Evolutionary conservation across 257 asterid genomes (phyloP).

Genomic region (Capsicum pubescens): DNA sequence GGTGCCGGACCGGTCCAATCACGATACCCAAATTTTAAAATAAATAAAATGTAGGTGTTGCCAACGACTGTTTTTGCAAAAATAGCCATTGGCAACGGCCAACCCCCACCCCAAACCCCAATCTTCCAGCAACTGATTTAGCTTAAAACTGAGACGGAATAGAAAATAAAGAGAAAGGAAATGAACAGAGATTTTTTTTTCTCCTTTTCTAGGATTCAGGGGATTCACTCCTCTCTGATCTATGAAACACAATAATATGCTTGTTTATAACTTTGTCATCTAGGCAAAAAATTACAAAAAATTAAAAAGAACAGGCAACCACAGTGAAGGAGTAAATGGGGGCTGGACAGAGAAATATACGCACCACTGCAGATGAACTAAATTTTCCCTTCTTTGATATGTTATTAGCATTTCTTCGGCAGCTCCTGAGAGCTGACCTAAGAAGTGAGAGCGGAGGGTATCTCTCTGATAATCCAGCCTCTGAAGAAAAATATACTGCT

Average conservation of each 20-base stretch:
- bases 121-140: not conserved
- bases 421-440: constrained; percentile 34
- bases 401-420: constrained; percentile 35
- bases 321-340: not conserved
- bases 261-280: not conserved
- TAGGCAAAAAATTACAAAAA: not conserved
- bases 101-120: too few relatives aligned
- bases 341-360: constrained; percentile 11
- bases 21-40: not conserved
- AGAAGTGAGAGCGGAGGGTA: constrained; percentile 37
- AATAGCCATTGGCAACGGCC: too few relatives aligned
- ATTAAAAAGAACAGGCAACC: not conserved
- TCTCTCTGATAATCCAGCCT: constrained; percentile 37
- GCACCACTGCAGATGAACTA: constrained; percentile 39
- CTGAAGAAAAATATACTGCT: constrained; percentile 39
- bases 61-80: not conserved
- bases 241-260: not conserved
- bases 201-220: not conserved
- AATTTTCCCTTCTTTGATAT: constrained; percentile 35
- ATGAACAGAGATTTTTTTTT: constrained; percentile 5
- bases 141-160: not conserved
- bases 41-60: not conserved
- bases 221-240: not conserved
- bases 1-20: not conserved
- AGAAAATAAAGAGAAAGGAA: not conserved